Evolutionary conservation across 352 stramenopile species (phyloP).

Genomic region (Detonula confervacea): DNA sequence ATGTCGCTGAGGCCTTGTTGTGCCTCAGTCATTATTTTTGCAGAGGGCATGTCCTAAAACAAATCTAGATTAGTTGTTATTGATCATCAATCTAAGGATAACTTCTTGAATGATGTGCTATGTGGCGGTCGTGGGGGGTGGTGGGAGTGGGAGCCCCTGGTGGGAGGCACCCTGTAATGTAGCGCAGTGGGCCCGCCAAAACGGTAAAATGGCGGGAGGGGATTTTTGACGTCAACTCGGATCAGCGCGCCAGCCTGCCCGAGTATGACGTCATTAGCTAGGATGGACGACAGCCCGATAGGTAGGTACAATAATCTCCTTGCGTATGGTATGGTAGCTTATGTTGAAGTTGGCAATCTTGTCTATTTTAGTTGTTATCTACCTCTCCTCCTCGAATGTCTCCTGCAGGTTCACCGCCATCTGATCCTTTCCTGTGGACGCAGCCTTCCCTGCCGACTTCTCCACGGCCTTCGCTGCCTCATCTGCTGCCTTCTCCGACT

Average conservation of each 20-base stretch:
- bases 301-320: no score
- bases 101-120: no score
- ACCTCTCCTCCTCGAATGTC: slow-evolving; percentile 3
- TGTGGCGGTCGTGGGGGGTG: not conserved
- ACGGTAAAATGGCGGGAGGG: not conserved
- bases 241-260: no score
- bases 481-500: not conserved
- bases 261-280: no score
- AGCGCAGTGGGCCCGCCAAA: not conserved
- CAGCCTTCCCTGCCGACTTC: slow-evolving; percentile 1
- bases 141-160: not conserved
- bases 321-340: no score
- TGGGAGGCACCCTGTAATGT: not conserved
- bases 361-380: no score
- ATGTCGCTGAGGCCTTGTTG: not conserved
- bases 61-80: not conserved
- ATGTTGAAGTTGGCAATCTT: no score
- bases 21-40: not conserved
- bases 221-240: no score
- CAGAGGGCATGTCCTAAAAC: not conserved
- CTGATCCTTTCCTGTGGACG: slow-evolving; percentile 2
- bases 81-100: not conserved
- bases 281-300: no score
- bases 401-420: slow-evolving; percentile 4
- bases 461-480: not conserved